Percentiles rank a stretch among this genome's conserved stretches.
phyloP scores from a whole-genome alignment of 2,329 filamentous ascomycete genomes.

The Talaromyces sp. region DNA sequence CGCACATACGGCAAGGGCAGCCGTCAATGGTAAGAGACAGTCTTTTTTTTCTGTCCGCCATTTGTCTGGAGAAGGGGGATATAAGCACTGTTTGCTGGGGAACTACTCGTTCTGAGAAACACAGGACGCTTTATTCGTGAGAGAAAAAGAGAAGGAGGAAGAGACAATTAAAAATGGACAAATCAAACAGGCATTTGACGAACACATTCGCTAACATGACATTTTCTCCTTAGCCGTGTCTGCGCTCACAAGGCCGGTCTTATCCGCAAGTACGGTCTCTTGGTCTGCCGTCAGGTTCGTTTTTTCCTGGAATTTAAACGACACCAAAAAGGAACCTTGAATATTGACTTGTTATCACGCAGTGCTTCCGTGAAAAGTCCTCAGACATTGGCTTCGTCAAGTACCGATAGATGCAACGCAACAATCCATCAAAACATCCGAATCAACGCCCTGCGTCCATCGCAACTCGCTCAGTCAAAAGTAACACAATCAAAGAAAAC shows the following conservation, averaged over 20 bases:
- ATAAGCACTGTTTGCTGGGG: background rate
- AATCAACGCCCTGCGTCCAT: background rate
- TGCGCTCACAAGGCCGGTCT: conserved; percentile 97
- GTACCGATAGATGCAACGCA: conserved; percentile 20
- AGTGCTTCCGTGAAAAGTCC: conserved; percentile 65
- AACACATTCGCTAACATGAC: conserved; percentile 1
- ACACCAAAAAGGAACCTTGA: background rate
- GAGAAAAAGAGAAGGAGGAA: background rate
- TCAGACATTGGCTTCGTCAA: conserved; percentile 64
- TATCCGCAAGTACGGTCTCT: conserved; percentile 99
- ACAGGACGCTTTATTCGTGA: background rate
- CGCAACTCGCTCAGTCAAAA: background rate
- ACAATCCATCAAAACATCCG: background rate
- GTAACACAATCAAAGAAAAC: background rate
- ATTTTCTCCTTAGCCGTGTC: conserved; percentile 55
- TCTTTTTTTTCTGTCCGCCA: background rate
- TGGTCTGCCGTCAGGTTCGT: conserved; percentile 38
- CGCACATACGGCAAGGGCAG: conserved; percentile 88
- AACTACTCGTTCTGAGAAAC: background rate
- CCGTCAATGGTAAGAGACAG: conserved; percentile 71
- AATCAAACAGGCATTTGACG: background rate
- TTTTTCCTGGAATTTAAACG: background rate
- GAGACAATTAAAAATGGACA: background rate
- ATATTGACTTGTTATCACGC: conserved; percentile 7
- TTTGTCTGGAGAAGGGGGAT: background rate